Conservation (phyloP, 129 eudicot genomes). For the Pseudognaphalium luteoalbum region DNA sequence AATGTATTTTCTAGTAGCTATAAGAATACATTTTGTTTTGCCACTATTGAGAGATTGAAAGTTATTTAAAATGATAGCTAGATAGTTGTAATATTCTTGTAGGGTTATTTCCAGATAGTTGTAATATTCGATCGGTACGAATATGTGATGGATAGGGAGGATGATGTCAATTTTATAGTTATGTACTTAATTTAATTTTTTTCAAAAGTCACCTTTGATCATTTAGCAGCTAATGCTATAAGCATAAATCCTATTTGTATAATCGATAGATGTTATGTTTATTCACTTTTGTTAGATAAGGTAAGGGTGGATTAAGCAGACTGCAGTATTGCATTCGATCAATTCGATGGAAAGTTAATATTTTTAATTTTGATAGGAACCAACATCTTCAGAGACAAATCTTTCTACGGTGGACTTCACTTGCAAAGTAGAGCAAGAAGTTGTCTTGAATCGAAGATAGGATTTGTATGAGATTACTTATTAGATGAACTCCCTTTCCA, state of each 20-base stretch:
- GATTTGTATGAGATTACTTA: neutral
- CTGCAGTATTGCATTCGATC: neutral
- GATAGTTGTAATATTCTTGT: slow-evolving; percentile 14
- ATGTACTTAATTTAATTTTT: neutral
- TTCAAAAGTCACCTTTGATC: neutral
- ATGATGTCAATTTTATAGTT: neutral
- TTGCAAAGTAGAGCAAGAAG: neutral
- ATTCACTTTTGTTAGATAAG: neutral
- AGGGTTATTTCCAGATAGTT: neutral
- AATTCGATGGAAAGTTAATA: neutral
- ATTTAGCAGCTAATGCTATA: slow-evolving; percentile 1
- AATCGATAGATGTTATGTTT: neutral
- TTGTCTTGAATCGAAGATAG: neutral
- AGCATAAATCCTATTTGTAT: neutral
- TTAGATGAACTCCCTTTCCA: neutral
- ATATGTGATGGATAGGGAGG: neutral
- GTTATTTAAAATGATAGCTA: slow-evolving; percentile 19
- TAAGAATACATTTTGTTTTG: slow-evolving; percentile 17
- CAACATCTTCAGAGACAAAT: neutral
- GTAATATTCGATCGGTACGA: neutral
- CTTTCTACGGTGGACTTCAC: neutral
- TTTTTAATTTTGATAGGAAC: neutral
- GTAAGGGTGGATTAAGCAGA: slow-evolving; percentile 8
- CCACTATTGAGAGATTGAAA: neutral
- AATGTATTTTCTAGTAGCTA: slow-evolving; percentile 24